Base-by-base conservation (phyloP, 176 grass and related monocot species). In the Aegilops sharonensis region DNA sequence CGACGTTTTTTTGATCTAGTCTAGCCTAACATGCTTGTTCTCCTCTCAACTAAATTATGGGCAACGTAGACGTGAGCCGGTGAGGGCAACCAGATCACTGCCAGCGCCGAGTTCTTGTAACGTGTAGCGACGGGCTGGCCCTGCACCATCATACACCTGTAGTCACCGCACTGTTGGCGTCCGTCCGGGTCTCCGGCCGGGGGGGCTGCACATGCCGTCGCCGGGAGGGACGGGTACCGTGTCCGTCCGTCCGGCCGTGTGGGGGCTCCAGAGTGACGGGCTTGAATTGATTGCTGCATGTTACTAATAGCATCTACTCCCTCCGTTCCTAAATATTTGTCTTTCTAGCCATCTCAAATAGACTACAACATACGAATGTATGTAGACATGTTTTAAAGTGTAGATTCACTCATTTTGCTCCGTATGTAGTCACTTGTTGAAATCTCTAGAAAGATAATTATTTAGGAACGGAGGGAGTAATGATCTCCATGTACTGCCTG, bases 221-320 rank as follows among this genome's bases (percentile, higher is more conserved):
- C 15, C 50, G 50, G 15, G 15, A 54, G 50, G 50, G 50, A 54
- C 50, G 5, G 50, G 48, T 4, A 47, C 45, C 11, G 12, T 47
- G 45, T 47, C 12, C 45, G 45, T 13, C 45, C 45, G 43, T 12
- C 43, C 43, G 47, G 4, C 65, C 42, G 20, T 18, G 65, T 82
- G 43, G 64, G 79, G 29, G 31, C 64, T 81, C 27, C 11, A 13
- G 43, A 82, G 43, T 3, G 62, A 3, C 14, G 9, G 6, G 29
- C 29, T 68, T 66, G 11, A 52, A 15, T 68, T 68, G 86, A 82
- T 76, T 76, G 71, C 60, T 3, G 61, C 78, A 87, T 68, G 79
- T 64, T 14, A 48, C 45, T 81, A 50, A 64, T 68, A 15, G 3
- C 64, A 20, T 61, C 50, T 17, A 30, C 30, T 30, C n/a, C n/a